phyloP scores from a whole-genome alignment of 2,329 filamentous ascomycete genomes.

The Parascedosporium putredinis region DNA sequence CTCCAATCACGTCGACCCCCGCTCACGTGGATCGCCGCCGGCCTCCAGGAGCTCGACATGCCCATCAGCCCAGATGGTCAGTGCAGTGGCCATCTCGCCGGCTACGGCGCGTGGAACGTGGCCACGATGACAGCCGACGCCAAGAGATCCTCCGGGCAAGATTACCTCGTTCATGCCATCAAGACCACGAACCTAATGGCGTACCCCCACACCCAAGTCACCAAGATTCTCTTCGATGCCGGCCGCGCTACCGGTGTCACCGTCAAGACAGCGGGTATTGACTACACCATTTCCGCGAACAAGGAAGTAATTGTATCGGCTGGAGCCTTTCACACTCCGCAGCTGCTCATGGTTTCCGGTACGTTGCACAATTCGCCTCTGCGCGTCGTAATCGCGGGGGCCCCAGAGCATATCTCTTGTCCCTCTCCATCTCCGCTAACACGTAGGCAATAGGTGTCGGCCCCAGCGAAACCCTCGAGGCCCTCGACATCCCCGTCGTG shows the following conservation, averaged over 20 bases:
- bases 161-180: constrained; percentile 21
- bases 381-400: no score
- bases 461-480: constrained; percentile 18
- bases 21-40: constrained; percentile 16
- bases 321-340: constrained; percentile 25
- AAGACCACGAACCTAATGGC: constrained; percentile 24
- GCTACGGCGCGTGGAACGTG: constrained; percentile 8
- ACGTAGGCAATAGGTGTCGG: constrained; percentile 17
- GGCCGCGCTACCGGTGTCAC: constrained; percentile 30
- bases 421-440: no score
- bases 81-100: background rate
- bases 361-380: no score
- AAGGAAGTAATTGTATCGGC: constrained; percentile 13
- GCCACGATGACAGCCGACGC: constrained; percentile 19
- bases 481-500: constrained; percentile 35
- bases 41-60: constrained; percentile 25
- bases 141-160: constrained; percentile 23
- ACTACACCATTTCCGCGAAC: constrained; percentile 12
- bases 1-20: constrained; percentile 16
- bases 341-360: constrained; percentile 26
- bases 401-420: no score
- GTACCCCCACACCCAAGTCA: constrained; percentile 29
- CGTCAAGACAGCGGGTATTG: constrained; percentile 16
- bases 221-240: constrained; percentile 32
- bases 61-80: background rate